phyloP scores from a whole-genome alignment of 2,329 filamentous ascomycete species.

The Piedraia hortae region DNA sequence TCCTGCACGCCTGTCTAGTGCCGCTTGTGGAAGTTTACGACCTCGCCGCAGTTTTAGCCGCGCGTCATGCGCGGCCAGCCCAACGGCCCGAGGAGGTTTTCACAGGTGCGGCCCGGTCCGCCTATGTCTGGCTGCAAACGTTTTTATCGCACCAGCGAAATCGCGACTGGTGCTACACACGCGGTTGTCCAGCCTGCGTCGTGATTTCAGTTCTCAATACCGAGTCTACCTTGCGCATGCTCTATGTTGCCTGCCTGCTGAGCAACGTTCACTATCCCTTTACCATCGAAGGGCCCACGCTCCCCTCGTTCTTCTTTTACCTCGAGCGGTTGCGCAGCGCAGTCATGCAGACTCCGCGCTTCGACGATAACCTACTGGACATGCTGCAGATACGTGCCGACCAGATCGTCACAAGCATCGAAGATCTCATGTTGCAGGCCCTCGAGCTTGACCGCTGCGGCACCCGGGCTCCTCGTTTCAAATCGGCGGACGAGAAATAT shows the following conservation, averaged over 20 bases:
- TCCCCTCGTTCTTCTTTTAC: slow-evolving; percentile 15
- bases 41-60: slow-evolving; percentile 26
- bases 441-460: slow-evolving; percentile 19
- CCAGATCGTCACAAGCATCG: slow-evolving; percentile 17
- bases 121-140: slow-evolving; percentile 31
- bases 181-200: slow-evolving; percentile 26
- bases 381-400: slow-evolving; percentile 18
- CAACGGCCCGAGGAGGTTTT: slow-evolving; percentile 30
- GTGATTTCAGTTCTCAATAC: slow-evolving; percentile 18
- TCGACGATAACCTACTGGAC: slow-evolving; percentile 18
- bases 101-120: slow-evolving; percentile 26
- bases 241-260: slow-evolving; percentile 21
- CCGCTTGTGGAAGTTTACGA: slow-evolving; percentile 29
- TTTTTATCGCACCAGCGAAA: slow-evolving; percentile 26
- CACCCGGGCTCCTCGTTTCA: no score
- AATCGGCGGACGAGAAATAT: no score
- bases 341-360: slow-evolving; percentile 17
- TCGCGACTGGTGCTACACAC: slow-evolving; percentile 26
- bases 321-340: slow-evolving; percentile 17
- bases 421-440: slow-evolving; percentile 20
- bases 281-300: slow-evolving; percentile 10
- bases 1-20: slow-evolving; percentile 29
- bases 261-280: slow-evolving; percentile 15
- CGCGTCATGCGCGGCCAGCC: slow-evolving; percentile 20
- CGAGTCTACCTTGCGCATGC: slow-evolving; percentile 20